Conservation (phyloP, 2,329 filamentous ascomycete genomes). For the Colletotrichum melonis region DNA sequence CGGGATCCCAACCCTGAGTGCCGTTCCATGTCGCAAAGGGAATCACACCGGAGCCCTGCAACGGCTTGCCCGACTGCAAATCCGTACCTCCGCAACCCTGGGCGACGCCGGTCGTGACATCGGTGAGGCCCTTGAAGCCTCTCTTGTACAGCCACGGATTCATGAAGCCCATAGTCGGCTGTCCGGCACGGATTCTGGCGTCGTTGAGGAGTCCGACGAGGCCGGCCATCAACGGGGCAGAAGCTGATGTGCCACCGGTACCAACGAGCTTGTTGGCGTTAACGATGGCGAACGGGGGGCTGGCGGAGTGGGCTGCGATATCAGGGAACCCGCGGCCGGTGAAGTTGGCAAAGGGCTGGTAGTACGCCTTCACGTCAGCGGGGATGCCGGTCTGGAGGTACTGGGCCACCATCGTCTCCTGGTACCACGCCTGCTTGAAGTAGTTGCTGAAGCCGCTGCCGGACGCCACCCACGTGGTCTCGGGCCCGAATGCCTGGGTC, state of each 20-base stretch:
- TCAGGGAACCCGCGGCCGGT: constrained; percentile 71
- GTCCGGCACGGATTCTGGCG: constrained; percentile 65
- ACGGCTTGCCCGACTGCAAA: constrained; percentile 38
- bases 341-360: constrained; percentile 57
- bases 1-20: constrained; percentile 51
- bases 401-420: constrained; percentile 56
- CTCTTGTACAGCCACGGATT: constrained; percentile 69
- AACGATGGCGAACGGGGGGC: constrained; percentile 37
- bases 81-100: constrained; percentile 40
- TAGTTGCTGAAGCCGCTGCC: constrained; percentile 63
- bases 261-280: constrained; percentile 40
- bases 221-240: constrained; percentile 71
- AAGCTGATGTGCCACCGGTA: constrained; percentile 57
- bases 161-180: constrained; percentile 66
- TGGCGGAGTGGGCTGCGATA: constrained; percentile 65
- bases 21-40: constrained; percentile 46
- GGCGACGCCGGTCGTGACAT: constrained; percentile 44
- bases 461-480: constrained; percentile 63
- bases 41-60: constrained; percentile 41
- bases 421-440: constrained; percentile 56
- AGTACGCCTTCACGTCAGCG: constrained; percentile 56
- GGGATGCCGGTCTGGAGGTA: constrained; percentile 49
- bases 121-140: constrained; percentile 46
- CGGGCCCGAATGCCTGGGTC: constrained; percentile 62
- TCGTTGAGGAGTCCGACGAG: constrained; percentile 75